Evolutionary conservation across 1,284 basidiomycete genomes (phyloP), one percentile per base, ranked within the genome.

Genomic region (Apiotrichum porosum): DNA sequence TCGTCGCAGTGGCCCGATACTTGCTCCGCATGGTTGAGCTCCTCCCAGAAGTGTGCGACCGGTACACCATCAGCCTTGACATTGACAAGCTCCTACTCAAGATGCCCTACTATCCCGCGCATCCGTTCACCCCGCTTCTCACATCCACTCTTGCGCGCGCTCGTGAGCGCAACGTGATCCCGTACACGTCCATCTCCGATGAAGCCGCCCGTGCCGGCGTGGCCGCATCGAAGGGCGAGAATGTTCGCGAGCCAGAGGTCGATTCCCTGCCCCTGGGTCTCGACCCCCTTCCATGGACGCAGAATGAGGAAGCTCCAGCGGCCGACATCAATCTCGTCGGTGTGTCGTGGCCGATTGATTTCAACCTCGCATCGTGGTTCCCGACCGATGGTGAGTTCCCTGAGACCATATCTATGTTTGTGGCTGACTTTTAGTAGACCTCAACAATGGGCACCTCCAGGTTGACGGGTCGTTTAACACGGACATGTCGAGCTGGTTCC

Each of bases 31-130:
- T 53, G 31, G 44, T 43, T 17, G 39, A 41, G 17, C 36, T 53
- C 14, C 24, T 46, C 23, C 51, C 51, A 1, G 35, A 39, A 6
- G 51, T 37, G 14, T 38, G 37, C 17, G 51, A 53, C 17, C 32
- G 33, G 10, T 22, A 38, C 19, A 38, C 45, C 9, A 31, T 46
- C 21, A 41, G 39, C 30, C n/a, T 35, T 22, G 39, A 49, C 35
- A 41, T 53, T 33, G 47, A 49, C 39, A 21, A 97, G 30, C 14
- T 41, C 19, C n/a, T 41, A 2, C 12, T 41, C 28, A 41, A 41
- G 21, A 17, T 41, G 18, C 30, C 30, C 13, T 10, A 22, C 19
- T 41, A 41, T 19, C 50, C 45, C 0, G 34, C 28, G 14, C 37
- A 43, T 10, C 45, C 50, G 5, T 52, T 52, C 24, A 44, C 42